Evolutionary conservation across 768 basidiomycete genomes (phyloP), one percentile per base, ranked within the genome.

Genomic region (Wakefieldia striispora): DNA sequence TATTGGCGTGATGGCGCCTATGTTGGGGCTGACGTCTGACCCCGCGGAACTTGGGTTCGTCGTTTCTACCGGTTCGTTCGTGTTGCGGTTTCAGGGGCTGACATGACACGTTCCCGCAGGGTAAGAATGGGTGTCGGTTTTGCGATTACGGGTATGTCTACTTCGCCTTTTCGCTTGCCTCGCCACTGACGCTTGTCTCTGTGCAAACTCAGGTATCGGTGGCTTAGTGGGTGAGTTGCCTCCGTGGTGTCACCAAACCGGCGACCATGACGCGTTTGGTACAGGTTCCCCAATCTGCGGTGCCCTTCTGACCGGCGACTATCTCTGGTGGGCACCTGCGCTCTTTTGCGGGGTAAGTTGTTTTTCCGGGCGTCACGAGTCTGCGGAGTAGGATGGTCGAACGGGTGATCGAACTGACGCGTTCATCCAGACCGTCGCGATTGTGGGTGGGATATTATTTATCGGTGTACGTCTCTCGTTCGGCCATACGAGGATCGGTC

Each of bases 301-400:
- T 2, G 77, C 80, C 3, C 68, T 84, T 17, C 67, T 84, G 4
- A 74, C 79, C 0, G 42, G 61, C 10, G 62, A 68, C 3, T 81
- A 76, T 56, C 62, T 74, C 4, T 84, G 83, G 83, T 82, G 78
- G 77, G 70, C 74, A 13, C 79, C 82, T 3, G 75, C 75, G 2
- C 34, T 81, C 10, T 84, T 82, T 56, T 69, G 76, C 23, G 80
- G 76, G 39, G 68, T 73, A 55, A 19, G 60, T 55, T 29, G 11
- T 29, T 12, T 13, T 29, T 4, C 6, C 29, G 29, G 13, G 13
- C 29, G 29, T 29, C 11, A 12, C 11, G 29, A 12, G 4, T 29
- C 11, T 29, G 29, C 29, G 11, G 29, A 3, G 11, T 2, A 6
- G 29, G 12, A 29, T 10, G 6, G 26, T 27, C 4, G 6, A 12